Evolutionary conservation across 805 yeast species (phyloP), one percentile per base, ranked within the genome.

Genomic region (Ogataea methylovora): DNA sequence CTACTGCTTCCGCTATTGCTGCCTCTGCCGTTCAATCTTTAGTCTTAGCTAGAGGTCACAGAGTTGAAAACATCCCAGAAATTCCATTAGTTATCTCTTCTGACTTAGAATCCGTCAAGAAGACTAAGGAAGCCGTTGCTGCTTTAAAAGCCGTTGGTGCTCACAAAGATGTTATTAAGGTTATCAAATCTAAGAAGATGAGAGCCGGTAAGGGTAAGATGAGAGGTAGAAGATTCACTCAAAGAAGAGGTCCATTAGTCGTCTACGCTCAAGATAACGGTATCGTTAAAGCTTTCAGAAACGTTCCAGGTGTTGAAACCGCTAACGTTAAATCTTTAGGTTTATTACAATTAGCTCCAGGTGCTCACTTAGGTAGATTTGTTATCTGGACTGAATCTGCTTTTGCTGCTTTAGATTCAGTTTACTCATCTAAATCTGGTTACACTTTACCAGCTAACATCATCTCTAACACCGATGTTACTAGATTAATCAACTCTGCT

Each of bases 171-270:
- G 92, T 92, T 61, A 78, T 84, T 76, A 87, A 87, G 83, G 98
- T 90, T 63, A 76, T 90, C 78, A 86, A 85, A 73, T 90, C 97
- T 71, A 88, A 85, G 87, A 92, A 87, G 74, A 68, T 88, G 73
- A 87, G 98, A 76, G 97, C 98, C 58, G 98, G 98, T 80, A 86
- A 90, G 81, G 98, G 98, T 84, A 92, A 92, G 78, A 74, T 86
- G 76, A 87, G 98, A 82, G 94, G 94, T 76, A 87, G 98, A 79
- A 88, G 98, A 79, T 84, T 77, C 83, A 85, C 95, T 61, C 98
- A 92, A 77, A 88, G 97, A 81, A 85, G 92, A 72, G 98, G 98
- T 70, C 98, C 98, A 65, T 84, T 92, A 65, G 94, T 92, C 55
- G 95, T 92, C 71, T 92, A 88, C 86, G 81, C 85, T 63, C 76